Conservation (phyloP, 805 yeast species). For the Cyberlindnera lachancei region DNA sequence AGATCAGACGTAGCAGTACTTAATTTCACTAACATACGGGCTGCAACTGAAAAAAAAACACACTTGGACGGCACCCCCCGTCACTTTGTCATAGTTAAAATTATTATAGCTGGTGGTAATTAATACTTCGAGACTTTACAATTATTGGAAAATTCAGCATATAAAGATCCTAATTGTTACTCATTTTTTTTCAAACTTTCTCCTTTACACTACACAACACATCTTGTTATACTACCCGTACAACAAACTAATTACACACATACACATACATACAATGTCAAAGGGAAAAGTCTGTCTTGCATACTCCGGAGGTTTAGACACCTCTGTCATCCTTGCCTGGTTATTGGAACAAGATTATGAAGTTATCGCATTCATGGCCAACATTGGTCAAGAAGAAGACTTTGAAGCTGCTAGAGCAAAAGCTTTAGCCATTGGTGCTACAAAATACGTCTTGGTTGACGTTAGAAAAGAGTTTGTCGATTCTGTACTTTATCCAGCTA, state of each 20-base stretch:
- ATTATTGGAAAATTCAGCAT: too few relatives aligned
- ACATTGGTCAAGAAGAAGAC: slow-evolving; percentile 99
- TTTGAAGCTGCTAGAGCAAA: slow-evolving; percentile 94
- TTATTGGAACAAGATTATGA: slow-evolving; percentile 96
- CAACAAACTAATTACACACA: not conserved
- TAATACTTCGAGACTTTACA: too few relatives aligned
- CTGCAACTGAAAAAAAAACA: too few relatives aligned
- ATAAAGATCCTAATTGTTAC: too few relatives aligned
- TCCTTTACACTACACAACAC: too few relatives aligned
- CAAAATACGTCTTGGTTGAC: slow-evolving; percentile 89
- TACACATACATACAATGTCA: slow-evolving; percentile 46
- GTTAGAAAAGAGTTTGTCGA: slow-evolving; percentile 93
- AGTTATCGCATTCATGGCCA: slow-evolving; percentile 96
- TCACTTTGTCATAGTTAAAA: too few relatives aligned
- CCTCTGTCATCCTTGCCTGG: slow-evolving; percentile 98
- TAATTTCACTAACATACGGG: too few relatives aligned
- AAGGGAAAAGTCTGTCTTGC: slow-evolving; percentile 99
- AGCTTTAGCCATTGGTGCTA: slow-evolving; percentile 95
- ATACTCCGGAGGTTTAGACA: slow-evolving; percentile 97
- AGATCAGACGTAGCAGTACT: too few relatives aligned
- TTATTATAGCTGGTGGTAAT: too few relatives aligned
- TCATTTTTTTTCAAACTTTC: too few relatives aligned
- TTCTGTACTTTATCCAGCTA: slow-evolving; percentile 89
- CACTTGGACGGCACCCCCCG: too few relatives aligned
- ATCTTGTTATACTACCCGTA: too few relatives aligned